These are phyloP conservation scores for Trichoderma sp. DNA, from an alignment of 2,329 filamentous ascomycete genomes.

Conservation along the genomic window DNA sequence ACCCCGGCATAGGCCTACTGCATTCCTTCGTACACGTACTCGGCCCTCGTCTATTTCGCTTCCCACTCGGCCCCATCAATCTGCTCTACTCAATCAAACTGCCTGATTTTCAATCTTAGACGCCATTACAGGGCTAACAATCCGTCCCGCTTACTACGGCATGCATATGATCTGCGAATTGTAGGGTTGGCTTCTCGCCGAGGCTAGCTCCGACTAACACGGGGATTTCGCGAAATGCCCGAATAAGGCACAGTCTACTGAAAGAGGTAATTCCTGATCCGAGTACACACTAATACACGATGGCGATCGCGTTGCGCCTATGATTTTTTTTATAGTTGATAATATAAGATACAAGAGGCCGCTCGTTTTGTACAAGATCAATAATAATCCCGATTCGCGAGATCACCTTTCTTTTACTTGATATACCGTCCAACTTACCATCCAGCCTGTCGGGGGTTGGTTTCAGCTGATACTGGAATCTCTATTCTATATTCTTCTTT, in stretches of 20 bases:
- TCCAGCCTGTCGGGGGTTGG: fast-evolving
- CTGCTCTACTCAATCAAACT: background rate
- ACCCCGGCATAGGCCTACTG: background rate
- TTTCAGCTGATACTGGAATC: background rate
- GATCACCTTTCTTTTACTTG: background rate
- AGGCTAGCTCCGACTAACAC: background rate
- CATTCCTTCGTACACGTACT: background rate
- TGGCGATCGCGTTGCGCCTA: background rate
- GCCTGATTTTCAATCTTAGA: background rate
- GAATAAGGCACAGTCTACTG: background rate
- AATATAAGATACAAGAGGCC: background rate
- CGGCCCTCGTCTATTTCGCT: background rate
- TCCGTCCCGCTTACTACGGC: background rate
- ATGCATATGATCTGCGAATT: background rate
- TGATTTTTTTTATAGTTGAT: background rate
- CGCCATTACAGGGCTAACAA: background rate
- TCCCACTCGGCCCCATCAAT: background rate
- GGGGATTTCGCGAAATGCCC: background rate
- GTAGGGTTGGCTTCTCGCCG: background rate
- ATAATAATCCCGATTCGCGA: background rate
- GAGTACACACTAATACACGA: background rate
- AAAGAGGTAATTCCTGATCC: background rate
- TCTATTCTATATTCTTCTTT: background rate
- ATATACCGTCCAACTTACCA: background rate
- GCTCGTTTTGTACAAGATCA: background rate